A percentile compares a stretch with the other conserved stretches of the same genome.
These are phyloP conservation scores for Begonia peltatifolia DNA, from an alignment of 306 rosid genomes.

Conservation along the genomic window DNA sequence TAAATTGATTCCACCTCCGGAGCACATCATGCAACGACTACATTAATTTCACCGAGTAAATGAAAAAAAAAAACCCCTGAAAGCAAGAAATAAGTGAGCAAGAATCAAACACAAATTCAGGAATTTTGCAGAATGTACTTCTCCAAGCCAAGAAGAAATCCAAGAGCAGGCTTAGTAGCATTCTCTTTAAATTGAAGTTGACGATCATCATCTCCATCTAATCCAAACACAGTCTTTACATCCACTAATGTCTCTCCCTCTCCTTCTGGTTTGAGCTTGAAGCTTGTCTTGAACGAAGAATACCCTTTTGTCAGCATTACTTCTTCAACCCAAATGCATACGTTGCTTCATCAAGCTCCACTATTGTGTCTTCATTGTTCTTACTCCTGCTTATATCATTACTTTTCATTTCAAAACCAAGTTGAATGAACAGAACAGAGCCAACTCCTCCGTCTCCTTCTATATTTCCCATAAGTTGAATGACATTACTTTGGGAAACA, in stretches of 20 bases:
- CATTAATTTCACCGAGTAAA: too few species aligned
- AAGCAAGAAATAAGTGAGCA: too few species aligned
- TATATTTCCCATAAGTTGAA: conserved; percentile 29
- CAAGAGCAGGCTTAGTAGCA: conserved; percentile 20
- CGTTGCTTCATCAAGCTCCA: conserved; percentile 27
- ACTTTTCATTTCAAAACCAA: neutral
- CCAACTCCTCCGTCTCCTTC: conserved; percentile 57
- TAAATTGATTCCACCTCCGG: too few species aligned
- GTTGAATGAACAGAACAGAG: conserved; percentile 36
- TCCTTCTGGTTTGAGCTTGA: conserved; percentile 18
- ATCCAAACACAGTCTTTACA: conserved; percentile 30
- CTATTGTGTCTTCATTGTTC: conserved; percentile 21
- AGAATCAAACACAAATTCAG: too few species aligned
- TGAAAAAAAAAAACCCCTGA: too few species aligned
- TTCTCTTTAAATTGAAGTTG: neutral
- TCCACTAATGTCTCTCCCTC: conserved; percentile 30
- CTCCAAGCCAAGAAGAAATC: conserved; percentile 27
- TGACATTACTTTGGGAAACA: conserved; percentile 34
- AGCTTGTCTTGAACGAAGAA: conserved; percentile 33
- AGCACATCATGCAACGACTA: too few species aligned
- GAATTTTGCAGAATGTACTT: conserved; percentile 12
- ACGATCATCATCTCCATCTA: conserved; percentile 18
- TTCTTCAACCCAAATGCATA: conserved; percentile 47
- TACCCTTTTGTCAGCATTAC: conserved; percentile 34
- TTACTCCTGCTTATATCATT: too few species aligned